Base-by-base conservation (phyloP, 2,329 filamentous ascomycete genomes). In the Colletotrichum lindemuthianum region DNA sequence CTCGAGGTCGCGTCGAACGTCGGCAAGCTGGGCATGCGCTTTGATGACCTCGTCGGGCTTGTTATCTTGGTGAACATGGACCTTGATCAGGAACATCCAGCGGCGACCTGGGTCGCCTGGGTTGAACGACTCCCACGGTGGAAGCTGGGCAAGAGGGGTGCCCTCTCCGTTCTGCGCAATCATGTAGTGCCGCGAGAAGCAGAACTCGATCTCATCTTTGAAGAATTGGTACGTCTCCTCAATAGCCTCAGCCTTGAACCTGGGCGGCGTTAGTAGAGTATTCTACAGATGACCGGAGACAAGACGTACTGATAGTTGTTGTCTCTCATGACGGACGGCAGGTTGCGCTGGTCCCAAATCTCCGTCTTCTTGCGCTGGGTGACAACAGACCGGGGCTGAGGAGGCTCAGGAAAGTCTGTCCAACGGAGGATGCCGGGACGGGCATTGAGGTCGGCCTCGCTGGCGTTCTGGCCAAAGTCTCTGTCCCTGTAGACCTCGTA, bases 381-480 rank as follows among this genome's bases (percentile, higher is more conserved):
- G 39, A 86, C 72, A 49, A 60, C 50, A 10, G 82, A 78, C n/a
- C 79, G 76, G 11, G 77, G 78, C 32, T 78, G 78, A 1, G 81
- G 77, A 13, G 86, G 86, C 66, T 89, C 87, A 1, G 88, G 87
- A 48, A 89, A 79, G 68, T 89, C 87, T 6, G 78, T 82, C 85
- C 86, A 90, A 48, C 83, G 77, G 61, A 90, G 72, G 4, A 82
- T 80, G 15, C 84, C 86, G 0, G 76, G 76, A 0, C 75, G 72
- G 6, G 74, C 69, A 64, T 85, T 80, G 44, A 83, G 77, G 43
- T 83, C 77, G 60, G 72, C 69, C 40, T 64, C 63, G 2, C 73
- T 63, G 0, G 72, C 66, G 2, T 72, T 71, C 10, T 72, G 72
- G 16, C 81, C 81, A 69, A 87, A 81, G 65, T 86, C 80, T 4